A percentile compares a stretch with the other conserved stretches of the same genome.
phyloP scores from a whole-genome alignment of 805 yeast genomes.

The Nadsonia fulvescens region DNA sequence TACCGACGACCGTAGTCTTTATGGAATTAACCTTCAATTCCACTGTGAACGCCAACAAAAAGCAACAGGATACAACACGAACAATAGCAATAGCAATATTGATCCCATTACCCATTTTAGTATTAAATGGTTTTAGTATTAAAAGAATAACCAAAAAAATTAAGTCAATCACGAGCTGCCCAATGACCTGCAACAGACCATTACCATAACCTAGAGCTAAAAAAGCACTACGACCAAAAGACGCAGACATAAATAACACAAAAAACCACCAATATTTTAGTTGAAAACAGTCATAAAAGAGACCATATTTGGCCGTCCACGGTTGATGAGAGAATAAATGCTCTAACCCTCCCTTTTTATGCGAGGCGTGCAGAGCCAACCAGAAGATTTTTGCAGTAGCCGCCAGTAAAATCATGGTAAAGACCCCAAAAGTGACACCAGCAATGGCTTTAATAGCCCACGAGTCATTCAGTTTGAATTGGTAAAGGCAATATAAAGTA shows the following conservation, averaged over 20 bases:
- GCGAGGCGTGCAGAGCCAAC: conserved; percentile 13
- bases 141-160: conserved; percentile 10
- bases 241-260: conserved; percentile 11
- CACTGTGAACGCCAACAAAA: conserved; percentile 16
- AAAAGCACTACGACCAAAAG: conserved; percentile 17
- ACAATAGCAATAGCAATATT: conserved; percentile 15
- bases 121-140: conserved; percentile 15
- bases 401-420: conserved; percentile 12
- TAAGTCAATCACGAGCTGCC: conserved; percentile 17
- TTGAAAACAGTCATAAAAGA: conserved; percentile 18
- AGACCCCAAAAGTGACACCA: conserved; percentile 14
- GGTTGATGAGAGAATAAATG: conserved; percentile 15
- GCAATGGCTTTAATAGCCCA: conserved; percentile 18
- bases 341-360: conserved; percentile 10
- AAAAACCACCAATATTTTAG: conserved; percentile 20
- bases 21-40: conserved; percentile 14
- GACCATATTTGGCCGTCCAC: conserved; percentile 17
- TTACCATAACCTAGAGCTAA: conserved; percentile 18
- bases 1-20: conserved; percentile 16
- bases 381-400: conserved; percentile 13
- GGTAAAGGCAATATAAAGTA: conserved; percentile 16
- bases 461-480: conserved; percentile 17
- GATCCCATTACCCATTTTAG: conserved; percentile 16
- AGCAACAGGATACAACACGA: conserved; percentile 14
- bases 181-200: conserved; percentile 18